Base-by-base conservation (phyloP, 2,329 filamentous ascomycete genomes). In the Apiospora phragmitis region DNA sequence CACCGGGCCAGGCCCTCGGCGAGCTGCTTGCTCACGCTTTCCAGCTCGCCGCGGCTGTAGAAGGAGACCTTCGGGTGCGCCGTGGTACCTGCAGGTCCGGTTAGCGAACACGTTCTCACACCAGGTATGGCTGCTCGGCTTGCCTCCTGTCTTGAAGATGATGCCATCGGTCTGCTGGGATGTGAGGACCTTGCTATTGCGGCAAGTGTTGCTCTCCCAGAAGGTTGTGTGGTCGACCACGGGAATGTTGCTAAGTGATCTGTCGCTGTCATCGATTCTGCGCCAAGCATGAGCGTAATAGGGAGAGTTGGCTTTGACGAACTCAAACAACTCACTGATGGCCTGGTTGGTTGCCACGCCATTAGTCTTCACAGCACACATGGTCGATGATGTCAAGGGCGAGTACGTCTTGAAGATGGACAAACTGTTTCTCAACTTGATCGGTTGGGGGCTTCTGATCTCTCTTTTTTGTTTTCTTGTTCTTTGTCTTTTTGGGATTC, bases 91-190 rank as follows among this genome's bases (percentile, higher is more conserved):
- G 29, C 18, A 21, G 29, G 8, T 8, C 4, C 18, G 29, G 29
- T 59, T n/a, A 59, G 51, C n/a, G 8, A 6, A 21, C 29, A 55
- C 47, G 24, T 24, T 26, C 2, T 26, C 47, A 26, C 16, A 21
- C 45, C 18, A 1, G 29, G 18, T 8, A 49, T 49, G 4, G 26
- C 7, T 59, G 2, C 3, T 18, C 16, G 29, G 9, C 51, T 35
- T 21, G 18, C 51, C 51, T 62, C 51, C 51, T 62, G 51, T 62
- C 51, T 62, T 62, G 51, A 62, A 62, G 29, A 62, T 62, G 51
- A 62, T 62, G 18, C 51, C 51, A 35, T 62, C 51, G 1, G 5
- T 62, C 29, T 62, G 51, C 18, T 62, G 51, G 2, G 51, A 62
- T 1, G 51, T 62, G 7, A 62, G 26, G 7, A 62, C 51, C 18